Conservation (phyloP, 129 eudicot genomes). For the Flaveria bidentis region DNA sequence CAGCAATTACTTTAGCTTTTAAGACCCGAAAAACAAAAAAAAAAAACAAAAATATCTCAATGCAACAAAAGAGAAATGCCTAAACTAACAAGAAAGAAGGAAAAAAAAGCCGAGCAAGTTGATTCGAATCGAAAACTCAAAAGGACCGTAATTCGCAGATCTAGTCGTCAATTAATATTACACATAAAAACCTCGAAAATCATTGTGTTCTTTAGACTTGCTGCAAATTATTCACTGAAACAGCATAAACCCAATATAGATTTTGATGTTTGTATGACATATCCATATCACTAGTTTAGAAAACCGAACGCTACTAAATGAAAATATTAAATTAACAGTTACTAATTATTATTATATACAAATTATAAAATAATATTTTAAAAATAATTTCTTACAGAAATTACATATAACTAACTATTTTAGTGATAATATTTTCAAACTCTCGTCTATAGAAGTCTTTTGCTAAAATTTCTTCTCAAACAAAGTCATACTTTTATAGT, state of each 20-base stretch:
- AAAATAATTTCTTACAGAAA: too few species aligned
- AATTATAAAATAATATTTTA: too few species aligned
- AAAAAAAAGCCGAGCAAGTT: not conserved
- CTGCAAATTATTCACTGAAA: not conserved
- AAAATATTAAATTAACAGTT: too few species aligned
- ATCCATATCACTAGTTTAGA: too few species aligned
- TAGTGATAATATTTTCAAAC: too few species aligned
- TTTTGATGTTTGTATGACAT: not conserved
- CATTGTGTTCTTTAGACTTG: not conserved
- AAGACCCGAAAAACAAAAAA: not conserved
- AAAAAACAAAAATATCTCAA: not conserved
- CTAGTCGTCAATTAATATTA: not conserved
- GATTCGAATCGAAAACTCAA: not conserved
- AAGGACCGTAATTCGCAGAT: conserved; percentile 10
- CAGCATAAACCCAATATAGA: not conserved
- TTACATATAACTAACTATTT: too few species aligned
- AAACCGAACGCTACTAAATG: too few species aligned
- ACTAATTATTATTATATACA: too few species aligned
- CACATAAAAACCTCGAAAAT: not conserved
- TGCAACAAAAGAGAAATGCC: conserved; percentile 5
- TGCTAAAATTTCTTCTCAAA: too few species aligned
- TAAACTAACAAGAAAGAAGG: not conserved
- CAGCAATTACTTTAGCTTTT: not conserved
- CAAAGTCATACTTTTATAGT: too few species aligned
- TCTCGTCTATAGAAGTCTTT: too few species aligned